Conservation (phyloP, 129 eudicot genomes). For the Tanacetum coccineum region DNA sequence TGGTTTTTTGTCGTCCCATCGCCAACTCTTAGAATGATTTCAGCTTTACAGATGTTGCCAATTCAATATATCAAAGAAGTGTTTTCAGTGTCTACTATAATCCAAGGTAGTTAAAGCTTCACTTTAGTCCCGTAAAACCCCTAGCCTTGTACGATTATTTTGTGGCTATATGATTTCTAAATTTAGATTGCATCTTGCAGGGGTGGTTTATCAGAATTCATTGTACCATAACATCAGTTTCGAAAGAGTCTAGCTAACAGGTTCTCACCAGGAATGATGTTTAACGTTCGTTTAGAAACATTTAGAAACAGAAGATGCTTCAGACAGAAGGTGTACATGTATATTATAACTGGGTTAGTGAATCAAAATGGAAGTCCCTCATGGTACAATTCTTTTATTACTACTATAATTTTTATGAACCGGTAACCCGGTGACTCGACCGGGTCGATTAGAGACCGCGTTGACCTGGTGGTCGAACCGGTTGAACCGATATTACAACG, state of each 20-base stretch:
- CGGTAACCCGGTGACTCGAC: no score
- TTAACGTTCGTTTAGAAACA: conserved; percentile 63
- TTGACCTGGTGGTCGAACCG: no score
- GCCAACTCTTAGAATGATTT: conserved; percentile 41
- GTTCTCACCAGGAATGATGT: conserved; percentile 66
- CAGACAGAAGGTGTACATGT: conserved; percentile 77
- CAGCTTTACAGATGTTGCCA: conserved; percentile 30
- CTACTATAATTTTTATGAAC: background rate
- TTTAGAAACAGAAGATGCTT: conserved; percentile 74
- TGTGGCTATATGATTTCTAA: background rate
- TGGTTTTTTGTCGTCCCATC: conserved; percentile 24
- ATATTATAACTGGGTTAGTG: conserved; percentile 54
- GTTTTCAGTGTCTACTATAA: conserved; percentile 60
- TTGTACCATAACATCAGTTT: conserved; percentile 55
- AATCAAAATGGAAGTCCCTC: conserved; percentile 84
- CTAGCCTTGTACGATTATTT: no score
- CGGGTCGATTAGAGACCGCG: no score
- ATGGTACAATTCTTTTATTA: conserved; percentile 48
- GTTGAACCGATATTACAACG: no score
- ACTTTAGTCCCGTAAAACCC: background rate
- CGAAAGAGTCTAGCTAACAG: conserved; percentile 46
- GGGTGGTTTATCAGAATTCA: conserved; percentile 59
- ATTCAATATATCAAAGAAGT: conserved; percentile 43
- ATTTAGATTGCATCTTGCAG: conserved; percentile 29
- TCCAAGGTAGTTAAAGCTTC: conserved; percentile 51